Percentiles rank a stretch among this genome's conserved stretches.
Conservation (phyloP, 2,329 filamentous ascomycete species). For the Ceratocystis albifundus region DNA sequence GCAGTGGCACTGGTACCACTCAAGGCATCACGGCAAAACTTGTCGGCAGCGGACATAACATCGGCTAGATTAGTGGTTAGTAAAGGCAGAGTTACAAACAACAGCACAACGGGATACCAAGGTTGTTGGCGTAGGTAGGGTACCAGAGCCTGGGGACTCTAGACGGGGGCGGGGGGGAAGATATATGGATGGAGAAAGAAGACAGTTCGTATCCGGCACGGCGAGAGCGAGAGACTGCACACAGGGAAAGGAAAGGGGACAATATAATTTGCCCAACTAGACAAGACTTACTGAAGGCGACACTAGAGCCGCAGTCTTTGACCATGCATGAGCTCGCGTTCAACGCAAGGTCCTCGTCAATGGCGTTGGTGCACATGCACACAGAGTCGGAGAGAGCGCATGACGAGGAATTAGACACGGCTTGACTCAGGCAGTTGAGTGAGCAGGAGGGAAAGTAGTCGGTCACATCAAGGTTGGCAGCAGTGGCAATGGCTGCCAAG, state of each 20-base stretch:
- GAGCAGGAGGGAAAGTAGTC: slow-evolving; percentile 34
- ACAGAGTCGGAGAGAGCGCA: slow-evolving; percentile 30
- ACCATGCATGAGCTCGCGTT: slow-evolving; percentile 32
- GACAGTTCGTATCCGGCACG: too few species aligned
- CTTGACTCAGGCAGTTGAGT: slow-evolving; percentile 30
- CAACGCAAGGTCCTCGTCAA: slow-evolving; percentile 29
- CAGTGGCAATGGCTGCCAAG: slow-evolving; percentile 30
- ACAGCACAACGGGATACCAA: too few species aligned
- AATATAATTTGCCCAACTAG: background rate
- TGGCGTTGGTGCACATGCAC: slow-evolving; percentile 30
- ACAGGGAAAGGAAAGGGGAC: too few species aligned
- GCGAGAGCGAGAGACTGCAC: too few species aligned
- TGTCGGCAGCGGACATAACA: slow-evolving; percentile 32
- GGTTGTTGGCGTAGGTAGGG: too few species aligned
- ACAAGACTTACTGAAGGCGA: slow-evolving; percentile 32
- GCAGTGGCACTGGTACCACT: slow-evolving; percentile 3
- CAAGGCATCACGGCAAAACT: slow-evolving; percentile 22
- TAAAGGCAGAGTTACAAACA: background rate
- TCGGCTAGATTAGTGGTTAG: slow-evolving; percentile 29
- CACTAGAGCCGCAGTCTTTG: slow-evolving; percentile 30
- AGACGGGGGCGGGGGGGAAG: too few species aligned
- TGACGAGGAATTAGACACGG: slow-evolving; percentile 28
- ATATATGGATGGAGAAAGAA: too few species aligned
- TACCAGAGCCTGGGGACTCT: too few species aligned
- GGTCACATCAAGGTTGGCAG: slow-evolving; percentile 28